Percentiles rank a stretch among this genome's conserved stretches.
phyloP scores from a whole-genome alignment of 1,139 yeast genomes.

The Diutina scorzettiae region DNA sequence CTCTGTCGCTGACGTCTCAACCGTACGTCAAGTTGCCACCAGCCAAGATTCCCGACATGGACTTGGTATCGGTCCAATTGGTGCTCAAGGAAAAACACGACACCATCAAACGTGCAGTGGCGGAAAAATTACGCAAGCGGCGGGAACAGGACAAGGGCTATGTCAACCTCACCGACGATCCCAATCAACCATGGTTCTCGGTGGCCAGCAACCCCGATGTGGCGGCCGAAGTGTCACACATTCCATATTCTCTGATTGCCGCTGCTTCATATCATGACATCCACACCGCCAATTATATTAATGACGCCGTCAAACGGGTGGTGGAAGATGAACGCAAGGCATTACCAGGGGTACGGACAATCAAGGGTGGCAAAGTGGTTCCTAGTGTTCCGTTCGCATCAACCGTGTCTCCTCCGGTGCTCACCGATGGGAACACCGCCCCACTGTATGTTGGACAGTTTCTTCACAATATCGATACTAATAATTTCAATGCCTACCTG shows the following conservation, averaged over 20 bases:
- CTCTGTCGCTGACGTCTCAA: slow-evolving; percentile 4
- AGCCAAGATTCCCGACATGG: slow-evolving; percentile 88
- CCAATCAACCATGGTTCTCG: slow-evolving; percentile 78
- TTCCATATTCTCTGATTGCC: slow-evolving; percentile 70
- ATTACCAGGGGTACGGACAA: slow-evolving; percentile 32
- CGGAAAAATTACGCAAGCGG: slow-evolving; percentile 68
- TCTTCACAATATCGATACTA: slow-evolving; percentile 31
- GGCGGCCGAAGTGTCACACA: slow-evolving; percentile 42
- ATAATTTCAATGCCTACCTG: slow-evolving; percentile 36
- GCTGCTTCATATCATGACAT: slow-evolving; percentile 65
- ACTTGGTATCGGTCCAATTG: slow-evolving; percentile 69
- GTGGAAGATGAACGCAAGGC: slow-evolving; percentile 30
- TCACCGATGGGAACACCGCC: slow-evolving; percentile 15
- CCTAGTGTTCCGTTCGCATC: slow-evolving; percentile 35
- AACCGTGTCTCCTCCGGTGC: slow-evolving; percentile 22
- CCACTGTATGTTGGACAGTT: slow-evolving; percentile 28
- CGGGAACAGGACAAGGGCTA: slow-evolving; percentile 60
- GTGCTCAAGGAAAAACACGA: slow-evolving; percentile 67
- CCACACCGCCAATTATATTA: slow-evolving; percentile 44
- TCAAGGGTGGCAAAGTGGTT: slow-evolving; percentile 32
- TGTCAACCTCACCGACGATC: slow-evolving; percentile 81
- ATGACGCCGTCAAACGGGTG: slow-evolving; percentile 25
- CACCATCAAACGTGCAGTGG: slow-evolving; percentile 69
- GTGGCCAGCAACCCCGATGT: slow-evolving; percentile 40
- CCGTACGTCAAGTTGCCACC: slow-evolving; percentile 83